Conservation (phyloP, 257 asterid genomes). For the Solanum corneliomulleri region DNA sequence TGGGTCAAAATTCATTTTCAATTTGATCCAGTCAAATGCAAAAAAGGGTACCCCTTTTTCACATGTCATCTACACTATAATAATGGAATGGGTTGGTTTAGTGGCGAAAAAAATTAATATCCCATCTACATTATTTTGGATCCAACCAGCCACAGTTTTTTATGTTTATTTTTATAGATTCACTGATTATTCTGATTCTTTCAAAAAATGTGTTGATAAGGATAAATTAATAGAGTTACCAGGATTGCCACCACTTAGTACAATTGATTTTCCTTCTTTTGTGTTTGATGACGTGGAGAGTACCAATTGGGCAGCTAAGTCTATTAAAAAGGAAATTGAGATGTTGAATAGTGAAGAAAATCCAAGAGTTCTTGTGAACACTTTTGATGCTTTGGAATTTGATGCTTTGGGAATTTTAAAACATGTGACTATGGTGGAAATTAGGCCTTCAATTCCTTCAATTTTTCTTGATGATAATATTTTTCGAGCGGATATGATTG, state of each 20-base stretch:
- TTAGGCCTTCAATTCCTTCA: conserved; percentile 9
- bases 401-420: background rate
- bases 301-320: background rate
- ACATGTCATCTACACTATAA: background rate
- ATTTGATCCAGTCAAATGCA: background rate
- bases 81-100: too few species aligned
- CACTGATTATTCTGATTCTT: background rate
- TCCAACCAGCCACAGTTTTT: background rate
- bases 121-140: too few species aligned
- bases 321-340: background rate
- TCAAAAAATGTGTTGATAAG: background rate
- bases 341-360: background rate
- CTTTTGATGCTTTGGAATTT: background rate
- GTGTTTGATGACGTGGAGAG: background rate
- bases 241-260: background rate
- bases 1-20: too few species aligned
- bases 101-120: too few species aligned
- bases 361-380: background rate
- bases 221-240: background rate
- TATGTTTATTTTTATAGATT: background rate
- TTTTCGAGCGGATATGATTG: background rate
- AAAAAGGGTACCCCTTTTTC: background rate
- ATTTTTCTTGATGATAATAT: background rate
- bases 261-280: background rate
- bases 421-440: background rate